A percentile compares a stretch with the other conserved stretches of the same genome.
These are phyloP conservation scores for Xylogone sp. DNA, from an alignment of 2,329 filamentous ascomycete species.

Conservation along the genomic window DNA sequence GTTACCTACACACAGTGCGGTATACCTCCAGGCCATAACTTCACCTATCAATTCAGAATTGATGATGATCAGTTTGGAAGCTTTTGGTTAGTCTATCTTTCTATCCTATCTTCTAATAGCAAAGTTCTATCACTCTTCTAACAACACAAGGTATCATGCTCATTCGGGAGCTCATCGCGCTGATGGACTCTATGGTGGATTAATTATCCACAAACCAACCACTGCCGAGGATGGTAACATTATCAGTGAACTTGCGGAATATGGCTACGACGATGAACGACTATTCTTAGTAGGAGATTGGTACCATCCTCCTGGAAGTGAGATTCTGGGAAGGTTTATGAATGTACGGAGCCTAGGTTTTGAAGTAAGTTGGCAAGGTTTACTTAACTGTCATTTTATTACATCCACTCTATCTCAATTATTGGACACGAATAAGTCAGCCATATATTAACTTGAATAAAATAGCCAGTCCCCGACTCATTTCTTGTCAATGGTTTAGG, in stretches of 20 bases:
- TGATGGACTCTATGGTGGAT: conserved; percentile 40
- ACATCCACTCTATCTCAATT: not conserved
- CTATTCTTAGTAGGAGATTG: conserved; percentile 42
- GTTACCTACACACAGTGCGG: not conserved
- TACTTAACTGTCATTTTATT: too few relatives aligned
- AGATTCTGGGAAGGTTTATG: conserved; percentile 38
- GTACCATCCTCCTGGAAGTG: conserved; percentile 37
- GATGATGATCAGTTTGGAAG: not conserved
- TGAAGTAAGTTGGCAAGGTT: conserved; percentile 27
- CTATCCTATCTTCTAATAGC: too few relatives aligned
- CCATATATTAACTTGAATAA: not conserved
- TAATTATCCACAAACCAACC: conserved; percentile 33
- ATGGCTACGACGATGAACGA: conserved; percentile 32
- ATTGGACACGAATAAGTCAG: too few relatives aligned
- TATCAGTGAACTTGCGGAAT: conserved; percentile 10
- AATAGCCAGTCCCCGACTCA: conserved; percentile 40
- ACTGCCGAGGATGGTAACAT: conserved; percentile 10
- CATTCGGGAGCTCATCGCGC: conserved; percentile 35
- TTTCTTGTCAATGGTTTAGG: conserved; percentile 41
- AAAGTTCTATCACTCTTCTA: not conserved
- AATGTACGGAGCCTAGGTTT: conserved; percentile 36
- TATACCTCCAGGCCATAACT: not conserved
- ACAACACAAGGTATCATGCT: conserved; percentile 30
- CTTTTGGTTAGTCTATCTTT: not conserved
- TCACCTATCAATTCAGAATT: conserved; percentile 1